Evolutionary conservation across 768 basidiomycete genomes (phyloP).

Genomic region (Boletales sp.): DNA sequence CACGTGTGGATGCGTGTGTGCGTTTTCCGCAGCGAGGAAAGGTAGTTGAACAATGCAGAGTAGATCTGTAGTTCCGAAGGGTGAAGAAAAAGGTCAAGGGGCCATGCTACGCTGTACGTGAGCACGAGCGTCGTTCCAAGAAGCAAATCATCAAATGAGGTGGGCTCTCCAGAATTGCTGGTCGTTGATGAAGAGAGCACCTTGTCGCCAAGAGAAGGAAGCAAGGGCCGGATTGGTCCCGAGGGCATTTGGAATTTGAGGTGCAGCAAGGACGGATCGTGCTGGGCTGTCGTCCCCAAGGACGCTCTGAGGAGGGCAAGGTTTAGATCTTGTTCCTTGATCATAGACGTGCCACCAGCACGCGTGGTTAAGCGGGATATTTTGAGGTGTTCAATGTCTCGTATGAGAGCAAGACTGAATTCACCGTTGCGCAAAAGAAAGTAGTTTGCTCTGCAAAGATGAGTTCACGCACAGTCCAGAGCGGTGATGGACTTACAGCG

Average conservation of each 20-base stretch:
- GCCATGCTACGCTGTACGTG: constrained; percentile 76
- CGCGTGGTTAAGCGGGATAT: constrained; percentile 69
- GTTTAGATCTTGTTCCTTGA: constrained; percentile 88
- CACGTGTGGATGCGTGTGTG: constrained; percentile 76
- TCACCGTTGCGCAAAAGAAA: constrained; percentile 88
- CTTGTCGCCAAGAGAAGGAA: constrained; percentile 61
- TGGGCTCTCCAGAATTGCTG: constrained; percentile 35
- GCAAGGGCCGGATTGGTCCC: constrained; percentile 76
- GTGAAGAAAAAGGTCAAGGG: constrained; percentile 85
- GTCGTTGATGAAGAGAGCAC: constrained; percentile 41
- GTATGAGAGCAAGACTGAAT: constrained; percentile 77
- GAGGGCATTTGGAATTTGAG: constrained; percentile 76
- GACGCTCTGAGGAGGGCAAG: constrained; percentile 84
- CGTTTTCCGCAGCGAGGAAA: constrained; percentile 80
- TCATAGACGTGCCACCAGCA: constrained; percentile 66
- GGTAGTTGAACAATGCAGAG: constrained; percentile 73
- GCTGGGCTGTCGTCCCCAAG: constrained; percentile 82
- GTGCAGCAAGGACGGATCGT: constrained; percentile 71
- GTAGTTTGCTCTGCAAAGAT: constrained; percentile 65
- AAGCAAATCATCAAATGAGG: constrained; percentile 67
- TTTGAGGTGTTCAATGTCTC: constrained; percentile 83
- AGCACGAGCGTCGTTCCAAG: constrained; percentile 76
- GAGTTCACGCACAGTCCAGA: constrained; percentile 3
- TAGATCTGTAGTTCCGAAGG: constrained; percentile 72
- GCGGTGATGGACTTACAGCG: constrained; percentile 53